These are phyloP conservation scores for Verticillium klebahnii DNA, from an alignment of 2,329 filamentous ascomycete species.

Conservation along the genomic window DNA sequence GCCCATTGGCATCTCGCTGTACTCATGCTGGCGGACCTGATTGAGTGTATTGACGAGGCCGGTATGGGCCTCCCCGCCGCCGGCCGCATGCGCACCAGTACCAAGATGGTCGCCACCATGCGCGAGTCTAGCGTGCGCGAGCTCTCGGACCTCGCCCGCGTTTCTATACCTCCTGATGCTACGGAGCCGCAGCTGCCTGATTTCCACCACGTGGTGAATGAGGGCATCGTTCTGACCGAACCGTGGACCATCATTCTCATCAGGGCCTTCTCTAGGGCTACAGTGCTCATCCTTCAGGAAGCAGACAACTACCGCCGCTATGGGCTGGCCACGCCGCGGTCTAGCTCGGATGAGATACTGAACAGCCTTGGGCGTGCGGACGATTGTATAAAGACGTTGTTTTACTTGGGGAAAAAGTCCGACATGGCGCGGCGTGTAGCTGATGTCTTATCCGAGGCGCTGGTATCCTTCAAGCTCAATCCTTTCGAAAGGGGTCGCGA, in stretches of 20 bases:
- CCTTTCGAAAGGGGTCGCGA: too few relatives aligned
- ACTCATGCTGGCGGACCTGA: slow-evolving; percentile 48
- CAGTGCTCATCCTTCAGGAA: slow-evolving; percentile 29
- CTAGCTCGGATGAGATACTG: not conserved
- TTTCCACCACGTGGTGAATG: slow-evolving; percentile 48
- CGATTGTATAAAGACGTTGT: slow-evolving; percentile 46
- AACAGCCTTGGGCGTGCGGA: slow-evolving; percentile 15
- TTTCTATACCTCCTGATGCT: slow-evolving; percentile 31
- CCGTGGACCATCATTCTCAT: slow-evolving; percentile 55
- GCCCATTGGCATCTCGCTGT: slow-evolving; percentile 55
- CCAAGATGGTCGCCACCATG: slow-evolving; percentile 32
- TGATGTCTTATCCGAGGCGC: slow-evolving; percentile 2
- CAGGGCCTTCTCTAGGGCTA: slow-evolving; percentile 45
- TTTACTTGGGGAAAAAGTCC: slow-evolving; percentile 51
- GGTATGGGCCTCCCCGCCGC: slow-evolving; percentile 19
- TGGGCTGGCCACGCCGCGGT: not conserved
- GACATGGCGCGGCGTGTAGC: slow-evolving; percentile 31
- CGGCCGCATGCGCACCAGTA: slow-evolving; percentile 19
- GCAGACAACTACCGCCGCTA: slow-evolving; percentile 15
- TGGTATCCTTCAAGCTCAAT: not conserved
- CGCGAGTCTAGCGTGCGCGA: slow-evolving; percentile 37
- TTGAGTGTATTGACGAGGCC: slow-evolving; percentile 43
- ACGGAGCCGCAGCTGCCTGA: slow-evolving; percentile 25
- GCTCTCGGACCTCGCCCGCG: slow-evolving; percentile 43
- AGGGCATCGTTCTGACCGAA: slow-evolving; percentile 53